Evolutionary conservation across 1,284 basidiomycete genomes (phyloP), one percentile per base, ranked within the genome.

Genomic region (Ceratobasidium sp.): DNA sequence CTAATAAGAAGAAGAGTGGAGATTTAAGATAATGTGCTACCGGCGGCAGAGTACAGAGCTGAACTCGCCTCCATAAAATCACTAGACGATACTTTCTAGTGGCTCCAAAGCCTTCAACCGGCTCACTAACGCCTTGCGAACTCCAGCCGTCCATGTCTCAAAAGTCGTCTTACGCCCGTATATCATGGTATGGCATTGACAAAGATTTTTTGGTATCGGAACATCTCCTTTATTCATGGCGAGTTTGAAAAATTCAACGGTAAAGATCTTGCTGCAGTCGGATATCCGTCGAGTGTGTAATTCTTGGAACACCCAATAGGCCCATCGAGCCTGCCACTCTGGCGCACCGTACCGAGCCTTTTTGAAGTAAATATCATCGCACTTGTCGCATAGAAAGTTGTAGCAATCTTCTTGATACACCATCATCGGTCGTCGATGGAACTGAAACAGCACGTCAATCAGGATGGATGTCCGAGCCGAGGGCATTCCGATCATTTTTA

Each of bases 301-400:
- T 23, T 66, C 73, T 20, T 76, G 28, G 15, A 67, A 66, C 1
- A 64, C 46, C 49, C 61, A 40, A 39, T 42, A 42, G 7, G 73
- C 44, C 73, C 63, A 66, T 13, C 73, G 44, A 44, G 61, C 42
- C 33, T 51, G 61, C 73, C 73, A 76, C 20, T 76, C 73, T 10
- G 73, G 60, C 6, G 61, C 60, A 56, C 61, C 53, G 20, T 26
- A 23, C 9, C 28, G 51, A 10, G 40, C 20, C 1, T 12, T 18
- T 4, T 42, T 10, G 9, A n/a, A n/a, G 28, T 28, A 33, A 1
- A 20, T 33, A 1, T 12, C 15, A 2, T 51, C 23, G 28, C 71
- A 73, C 1, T 26, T 15, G 2, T 6, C 3, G 20, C 71, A 73
- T 13, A 61, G 39, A 18, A 51, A 28, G 1, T 46, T 2, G 7